phyloP scores from a whole-genome alignment of 257 asterid genomes.

The Ligustrum vulgare region DNA sequence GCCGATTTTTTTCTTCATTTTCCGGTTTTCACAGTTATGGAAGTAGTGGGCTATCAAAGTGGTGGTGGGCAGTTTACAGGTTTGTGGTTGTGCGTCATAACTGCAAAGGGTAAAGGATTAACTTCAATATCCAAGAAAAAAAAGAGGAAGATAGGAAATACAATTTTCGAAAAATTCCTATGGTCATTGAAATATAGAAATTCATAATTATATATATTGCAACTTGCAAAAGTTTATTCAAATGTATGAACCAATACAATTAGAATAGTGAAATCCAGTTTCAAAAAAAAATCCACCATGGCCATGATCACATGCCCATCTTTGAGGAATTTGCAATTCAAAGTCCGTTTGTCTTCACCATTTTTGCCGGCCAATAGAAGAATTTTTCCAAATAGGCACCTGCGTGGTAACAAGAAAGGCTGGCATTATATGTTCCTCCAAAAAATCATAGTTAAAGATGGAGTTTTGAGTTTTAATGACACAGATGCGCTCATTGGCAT shows the following conservation, averaged over 20 bases:
- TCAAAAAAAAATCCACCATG: slow-evolving; percentile 18
- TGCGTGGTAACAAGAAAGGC: slow-evolving; percentile 21
- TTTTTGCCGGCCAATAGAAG: slow-evolving; percentile 19
- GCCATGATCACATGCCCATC: slow-evolving; percentile 27
- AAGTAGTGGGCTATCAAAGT: too few relatives aligned
- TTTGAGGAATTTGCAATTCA: slow-evolving; percentile 24
- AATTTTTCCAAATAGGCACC: slow-evolving; percentile 23
- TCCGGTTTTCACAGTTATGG: too few relatives aligned
- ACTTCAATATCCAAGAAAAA: neutral
- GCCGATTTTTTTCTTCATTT: too few relatives aligned
- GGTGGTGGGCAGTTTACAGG: too few relatives aligned
- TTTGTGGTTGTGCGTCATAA: too few relatives aligned
- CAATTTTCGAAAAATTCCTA: neutral
- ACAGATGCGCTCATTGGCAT: slow-evolving; percentile 31
- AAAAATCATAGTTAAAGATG: slow-evolving; percentile 29
- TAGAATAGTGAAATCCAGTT: neutral
- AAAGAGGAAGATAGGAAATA: slow-evolving; percentile 1
- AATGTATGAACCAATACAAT: neutral
- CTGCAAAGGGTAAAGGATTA: too few relatives aligned
- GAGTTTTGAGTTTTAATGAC: slow-evolving; percentile 35
- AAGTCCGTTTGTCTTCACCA: slow-evolving; percentile 18
- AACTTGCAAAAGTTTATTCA: neutral
- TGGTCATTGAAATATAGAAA: neutral
- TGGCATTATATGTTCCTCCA: slow-evolving; percentile 33
- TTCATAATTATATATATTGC: too few relatives aligned